These are phyloP conservation scores for Lactarius trivialis DNA, from an alignment of 768 basidiomycete species.

Conservation along the genomic window DNA sequence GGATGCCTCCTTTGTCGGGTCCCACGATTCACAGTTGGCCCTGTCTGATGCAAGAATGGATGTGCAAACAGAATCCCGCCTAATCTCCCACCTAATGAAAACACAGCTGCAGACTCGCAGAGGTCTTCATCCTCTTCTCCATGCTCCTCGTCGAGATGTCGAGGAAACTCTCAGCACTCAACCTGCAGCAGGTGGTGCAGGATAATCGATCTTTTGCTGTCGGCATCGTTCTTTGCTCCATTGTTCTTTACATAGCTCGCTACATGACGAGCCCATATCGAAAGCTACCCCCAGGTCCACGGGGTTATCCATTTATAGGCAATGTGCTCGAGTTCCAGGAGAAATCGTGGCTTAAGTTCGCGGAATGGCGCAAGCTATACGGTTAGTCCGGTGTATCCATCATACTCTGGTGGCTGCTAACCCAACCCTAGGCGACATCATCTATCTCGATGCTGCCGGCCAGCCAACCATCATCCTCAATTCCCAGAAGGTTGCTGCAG, in stretches of 20 bases:
- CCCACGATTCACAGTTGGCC: too few species aligned
- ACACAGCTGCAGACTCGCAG: too few species aligned
- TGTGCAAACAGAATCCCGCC: too few species aligned
- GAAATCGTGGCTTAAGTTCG: constrained; percentile 6
- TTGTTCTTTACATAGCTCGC: not conserved
- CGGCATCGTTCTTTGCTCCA: not conserved
- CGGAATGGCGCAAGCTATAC: constrained; percentile 7
- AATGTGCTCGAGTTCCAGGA: not conserved
- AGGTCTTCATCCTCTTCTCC: too few species aligned
- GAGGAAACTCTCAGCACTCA: too few species aligned
- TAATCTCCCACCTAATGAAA: too few species aligned
- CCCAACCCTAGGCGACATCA: not conserved
- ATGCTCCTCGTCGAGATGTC: too few species aligned
- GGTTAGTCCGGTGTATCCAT: not conserved
- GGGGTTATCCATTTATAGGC: constrained; percentile 12
- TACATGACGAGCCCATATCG: constrained; percentile 8
- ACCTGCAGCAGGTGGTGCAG: too few species aligned
- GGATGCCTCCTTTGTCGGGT: too few species aligned
- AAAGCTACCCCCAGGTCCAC: constrained; percentile 5
- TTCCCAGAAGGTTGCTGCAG: not conserved
- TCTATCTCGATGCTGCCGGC: constrained; percentile 2
- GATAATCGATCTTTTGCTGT: not conserved
- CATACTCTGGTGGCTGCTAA: too few species aligned
- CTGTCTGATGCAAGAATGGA: too few species aligned
- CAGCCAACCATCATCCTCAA: constrained; percentile 9